Conservation (phyloP, 148 eudicot species). For the Cornus controversa region DNA sequence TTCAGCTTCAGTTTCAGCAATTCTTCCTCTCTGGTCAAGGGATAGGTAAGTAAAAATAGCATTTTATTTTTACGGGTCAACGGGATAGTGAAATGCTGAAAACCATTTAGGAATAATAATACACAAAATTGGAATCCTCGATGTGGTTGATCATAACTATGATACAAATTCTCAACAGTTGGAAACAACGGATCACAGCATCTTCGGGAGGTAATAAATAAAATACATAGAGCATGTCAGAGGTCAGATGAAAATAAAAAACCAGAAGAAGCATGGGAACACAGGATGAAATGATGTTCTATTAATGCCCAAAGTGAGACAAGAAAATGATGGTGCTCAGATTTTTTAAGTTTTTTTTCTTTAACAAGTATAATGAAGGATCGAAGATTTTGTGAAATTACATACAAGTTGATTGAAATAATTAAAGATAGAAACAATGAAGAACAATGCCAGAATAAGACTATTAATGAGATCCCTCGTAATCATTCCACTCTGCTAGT, state of each 20-base stretch:
- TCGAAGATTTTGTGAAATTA: background rate
- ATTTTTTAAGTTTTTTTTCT: too few species aligned
- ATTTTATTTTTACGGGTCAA: background rate
- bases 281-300: background rate
- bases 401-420: background rate
- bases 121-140: background rate
- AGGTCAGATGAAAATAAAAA: background rate
- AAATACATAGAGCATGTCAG: background rate
- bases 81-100: background rate
- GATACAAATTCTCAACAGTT: background rate
- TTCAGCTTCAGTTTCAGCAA: conserved; percentile 64
- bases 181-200: background rate
- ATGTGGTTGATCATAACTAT: background rate
- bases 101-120: background rate
- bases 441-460: background rate
- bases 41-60: conserved; percentile 7
- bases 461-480: background rate
- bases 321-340: background rate
- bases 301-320: background rate
- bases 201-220: background rate
- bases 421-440: background rate
- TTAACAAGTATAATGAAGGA: background rate
- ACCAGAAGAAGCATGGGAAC: background rate
- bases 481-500: background rate
- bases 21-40: conserved; percentile 65